A percentile compares a stretch with the other conserved stretches of the same genome.
Evolutionary conservation across 1,139 yeast species (phyloP).

Genomic region (Nematodospora anomalae): DNA sequence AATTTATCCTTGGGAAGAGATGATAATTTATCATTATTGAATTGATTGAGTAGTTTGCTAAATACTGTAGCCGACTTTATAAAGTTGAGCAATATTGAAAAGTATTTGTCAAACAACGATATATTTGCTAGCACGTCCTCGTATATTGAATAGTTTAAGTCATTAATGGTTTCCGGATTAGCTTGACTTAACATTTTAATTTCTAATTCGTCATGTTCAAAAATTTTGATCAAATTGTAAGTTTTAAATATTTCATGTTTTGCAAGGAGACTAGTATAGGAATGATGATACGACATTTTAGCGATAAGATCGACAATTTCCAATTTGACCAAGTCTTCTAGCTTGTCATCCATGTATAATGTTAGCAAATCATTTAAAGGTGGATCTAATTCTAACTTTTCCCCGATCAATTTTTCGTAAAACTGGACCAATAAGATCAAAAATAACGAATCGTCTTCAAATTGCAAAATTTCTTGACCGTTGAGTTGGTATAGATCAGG

Average conservation of each 20-base stretch:
- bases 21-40: conserved; percentile 21
- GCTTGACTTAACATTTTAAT: conserved; percentile 23
- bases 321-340: conserved; percentile 12
- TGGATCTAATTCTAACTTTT: conserved; percentile 14
- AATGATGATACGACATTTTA: conserved; percentile 11
- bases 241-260: conserved; percentile 22
- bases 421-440: conserved; percentile 28
- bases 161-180: conserved; percentile 23
- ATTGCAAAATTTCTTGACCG: conserved; percentile 16
- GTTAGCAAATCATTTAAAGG: conserved; percentile 16
- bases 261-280: conserved; percentile 13
- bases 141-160: conserved; percentile 16
- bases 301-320: conserved; percentile 12
- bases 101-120: conserved; percentile 25
- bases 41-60: conserved; percentile 14
- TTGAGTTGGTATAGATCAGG: conserved; percentile 16
- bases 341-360: conserved; percentile 15
- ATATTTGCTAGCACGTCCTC: conserved; percentile 19
- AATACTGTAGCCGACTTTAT: conserved; percentile 23
- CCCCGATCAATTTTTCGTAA: conserved; percentile 24
- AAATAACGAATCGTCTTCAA: conserved; percentile 27
- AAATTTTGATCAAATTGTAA: conserved; percentile 19
- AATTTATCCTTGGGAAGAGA: conserved; percentile 28
- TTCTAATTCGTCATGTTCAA: conserved; percentile 21
- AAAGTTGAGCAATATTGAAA: conserved; percentile 32